phyloP scores from a whole-genome alignment of 306 rosid genomes.

The Calophaca sinica region DNA sequence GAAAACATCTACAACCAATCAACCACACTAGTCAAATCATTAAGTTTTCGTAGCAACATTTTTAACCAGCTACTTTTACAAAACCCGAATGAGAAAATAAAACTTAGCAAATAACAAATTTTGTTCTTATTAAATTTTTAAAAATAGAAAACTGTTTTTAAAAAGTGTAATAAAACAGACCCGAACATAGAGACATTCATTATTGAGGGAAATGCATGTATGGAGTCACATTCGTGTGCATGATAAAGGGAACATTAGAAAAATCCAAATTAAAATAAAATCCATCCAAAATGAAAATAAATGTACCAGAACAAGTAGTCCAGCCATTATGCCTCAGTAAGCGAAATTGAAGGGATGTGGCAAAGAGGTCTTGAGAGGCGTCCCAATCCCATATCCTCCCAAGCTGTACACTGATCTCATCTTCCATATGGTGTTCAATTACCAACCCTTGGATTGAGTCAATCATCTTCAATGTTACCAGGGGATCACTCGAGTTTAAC shows the following conservation, averaged over 20 bases:
- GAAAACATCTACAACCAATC: constrained; percentile 40
- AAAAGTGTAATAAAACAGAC: too few relatives aligned
- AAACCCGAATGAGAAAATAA: background rate
- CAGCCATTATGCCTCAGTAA: constrained; percentile 43
- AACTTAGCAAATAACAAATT: too few relatives aligned
- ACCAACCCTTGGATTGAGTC: constrained; percentile 54
- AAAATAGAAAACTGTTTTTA: too few relatives aligned
- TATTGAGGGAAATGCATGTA: too few relatives aligned
- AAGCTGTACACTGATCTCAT: constrained; percentile 38
- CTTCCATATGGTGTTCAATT: constrained; percentile 47
- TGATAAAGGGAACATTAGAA: background rate
- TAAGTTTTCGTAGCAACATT: background rate
- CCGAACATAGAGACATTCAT: too few relatives aligned
- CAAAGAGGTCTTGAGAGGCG: constrained; percentile 37
- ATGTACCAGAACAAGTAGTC: constrained; percentile 43
- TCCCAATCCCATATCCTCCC: constrained; percentile 24
- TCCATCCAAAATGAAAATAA: background rate
- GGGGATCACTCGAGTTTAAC: constrained; percentile 27
- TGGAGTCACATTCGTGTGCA: too few relatives aligned
- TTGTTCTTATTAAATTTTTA: too few relatives aligned
- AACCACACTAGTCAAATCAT: background rate
- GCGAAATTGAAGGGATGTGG: constrained; percentile 55
- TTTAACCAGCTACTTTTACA: background rate
- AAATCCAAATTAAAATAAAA: background rate
- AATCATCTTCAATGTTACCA: constrained; percentile 42